phyloP scores from a whole-genome alignment of 805 yeast genomes.

The Candida parachauliodes region DNA sequence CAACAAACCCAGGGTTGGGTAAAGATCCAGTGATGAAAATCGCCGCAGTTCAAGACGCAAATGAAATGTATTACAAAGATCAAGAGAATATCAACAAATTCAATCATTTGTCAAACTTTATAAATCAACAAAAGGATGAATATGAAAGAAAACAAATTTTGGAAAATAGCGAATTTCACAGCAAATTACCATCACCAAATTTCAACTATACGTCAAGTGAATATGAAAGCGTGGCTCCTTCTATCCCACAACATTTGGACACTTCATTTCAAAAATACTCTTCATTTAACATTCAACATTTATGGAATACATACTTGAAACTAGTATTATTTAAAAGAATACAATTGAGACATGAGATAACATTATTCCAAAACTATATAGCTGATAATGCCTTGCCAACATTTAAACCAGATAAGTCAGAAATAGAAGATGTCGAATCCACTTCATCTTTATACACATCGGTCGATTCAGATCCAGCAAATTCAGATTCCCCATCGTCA shows the following conservation, averaged over 20 bases:
- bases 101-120: slow-evolving; percentile 23
- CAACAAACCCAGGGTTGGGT: slow-evolving; percentile 27
- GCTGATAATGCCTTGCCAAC: slow-evolving; percentile 3
- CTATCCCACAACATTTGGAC: slow-evolving; percentile 25
- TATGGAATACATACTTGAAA: slow-evolving; percentile 35
- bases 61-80: not conserved
- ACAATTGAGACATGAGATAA: slow-evolving; percentile 39
- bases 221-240: slow-evolving; percentile 17
- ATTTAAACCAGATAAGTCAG: not conserved
- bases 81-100: slow-evolving; percentile 11
- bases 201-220: slow-evolving; percentile 4
- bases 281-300: slow-evolving; percentile 2
- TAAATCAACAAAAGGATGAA: slow-evolving; percentile 22
- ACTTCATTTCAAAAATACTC: slow-evolving; percentile 2
- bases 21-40: slow-evolving; percentile 13
- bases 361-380: slow-evolving; percentile 25
- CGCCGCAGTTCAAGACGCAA: slow-evolving; percentile 17
- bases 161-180: not conserved
- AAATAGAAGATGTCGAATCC: slow-evolving; percentile 1
- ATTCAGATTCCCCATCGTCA: slow-evolving; percentile 8
- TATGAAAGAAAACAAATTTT: slow-evolving; percentile 5
- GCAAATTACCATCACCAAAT: slow-evolving; percentile 1
- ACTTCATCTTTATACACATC: not conserved
- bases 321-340: slow-evolving; percentile 36
- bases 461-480: not conserved